phyloP scores from a whole-genome alignment of 176 grass and related monocot genomes.

The Bolboschoenus planiculmis region DNA sequence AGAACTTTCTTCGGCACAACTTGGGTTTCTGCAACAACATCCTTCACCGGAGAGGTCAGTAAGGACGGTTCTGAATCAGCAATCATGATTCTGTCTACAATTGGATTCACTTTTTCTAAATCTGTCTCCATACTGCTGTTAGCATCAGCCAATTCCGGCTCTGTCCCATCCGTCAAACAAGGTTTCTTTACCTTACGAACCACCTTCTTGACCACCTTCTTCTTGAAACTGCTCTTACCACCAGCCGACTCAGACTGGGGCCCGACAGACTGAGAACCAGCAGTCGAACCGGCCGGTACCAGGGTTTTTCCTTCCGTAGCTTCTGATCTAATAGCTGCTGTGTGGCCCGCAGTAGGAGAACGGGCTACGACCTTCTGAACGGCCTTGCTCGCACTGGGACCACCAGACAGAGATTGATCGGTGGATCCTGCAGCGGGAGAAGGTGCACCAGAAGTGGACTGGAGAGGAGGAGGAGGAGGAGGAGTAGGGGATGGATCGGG shows the following conservation, averaged over 20 bases:
- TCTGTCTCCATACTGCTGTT: not conserved
- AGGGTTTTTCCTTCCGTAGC: not conserved
- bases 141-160: not conserved
- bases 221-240: not conserved
- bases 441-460: not conserved
- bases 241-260: not conserved
- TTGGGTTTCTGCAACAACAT: not conserved
- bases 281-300: not conserved
- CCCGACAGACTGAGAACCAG: not conserved
- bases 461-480: not conserved
- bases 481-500: not conserved
- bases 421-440: not conserved
- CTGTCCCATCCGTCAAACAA: not conserved
- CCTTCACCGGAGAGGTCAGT: not conserved
- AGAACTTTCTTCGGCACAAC: not conserved
- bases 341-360: not conserved
- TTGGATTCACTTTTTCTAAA: not conserved
- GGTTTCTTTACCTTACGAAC: conserved; percentile 7
- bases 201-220: not conserved
- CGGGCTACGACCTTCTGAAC: not conserved
- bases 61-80: not conserved
- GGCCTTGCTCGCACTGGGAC: not conserved
- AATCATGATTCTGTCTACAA: not conserved
- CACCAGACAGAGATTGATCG: not conserved
- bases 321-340: not conserved